Conservation (phyloP, 2,329 filamentous ascomycete genomes). For the Fusarium hostae region DNA sequence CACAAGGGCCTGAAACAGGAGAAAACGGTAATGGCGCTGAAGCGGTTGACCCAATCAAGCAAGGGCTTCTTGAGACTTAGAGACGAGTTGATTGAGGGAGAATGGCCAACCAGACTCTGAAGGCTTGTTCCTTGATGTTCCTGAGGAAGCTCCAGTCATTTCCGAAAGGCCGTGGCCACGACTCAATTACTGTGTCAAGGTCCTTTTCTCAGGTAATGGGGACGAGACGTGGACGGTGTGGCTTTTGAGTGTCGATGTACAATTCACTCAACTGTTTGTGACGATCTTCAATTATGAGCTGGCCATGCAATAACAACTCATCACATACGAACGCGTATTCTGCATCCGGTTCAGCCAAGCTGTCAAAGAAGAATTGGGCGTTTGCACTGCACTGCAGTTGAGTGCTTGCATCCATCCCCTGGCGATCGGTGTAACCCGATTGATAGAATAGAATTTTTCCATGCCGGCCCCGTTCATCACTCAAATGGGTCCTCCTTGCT, state of each 20-base stretch:
- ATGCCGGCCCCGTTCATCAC: constrained; percentile 6
- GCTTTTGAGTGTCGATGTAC: neutral
- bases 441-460: constrained; percentile 19
- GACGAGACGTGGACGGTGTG: constrained; percentile 3
- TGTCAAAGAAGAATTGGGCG: constrained; percentile 32
- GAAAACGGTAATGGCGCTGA: constrained; percentile 25
- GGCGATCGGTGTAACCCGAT: constrained; percentile 31
- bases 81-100: constrained; percentile 7
- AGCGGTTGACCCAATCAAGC: constrained; percentile 30
- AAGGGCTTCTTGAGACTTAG: constrained; percentile 10
- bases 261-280: neutral
- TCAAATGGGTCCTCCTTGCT: constrained; percentile 1
- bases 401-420: constrained; percentile 39
- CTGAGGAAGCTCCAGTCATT: constrained; percentile 29
- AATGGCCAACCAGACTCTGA: constrained; percentile 19
- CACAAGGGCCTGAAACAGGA: constrained; percentile 44
- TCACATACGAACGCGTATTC: constrained; percentile 14
- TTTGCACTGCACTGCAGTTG: constrained; percentile 19
- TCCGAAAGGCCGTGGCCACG: constrained; percentile 28
- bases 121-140: neutral
- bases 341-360: constrained; percentile 32
- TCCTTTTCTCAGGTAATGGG: neutral
- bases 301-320: constrained; percentile 39
- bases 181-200: neutral
- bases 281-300: constrained; percentile 18